Conservation (phyloP, 805 yeast genomes). For the Sugiyamaella qingdaonensis region DNA sequence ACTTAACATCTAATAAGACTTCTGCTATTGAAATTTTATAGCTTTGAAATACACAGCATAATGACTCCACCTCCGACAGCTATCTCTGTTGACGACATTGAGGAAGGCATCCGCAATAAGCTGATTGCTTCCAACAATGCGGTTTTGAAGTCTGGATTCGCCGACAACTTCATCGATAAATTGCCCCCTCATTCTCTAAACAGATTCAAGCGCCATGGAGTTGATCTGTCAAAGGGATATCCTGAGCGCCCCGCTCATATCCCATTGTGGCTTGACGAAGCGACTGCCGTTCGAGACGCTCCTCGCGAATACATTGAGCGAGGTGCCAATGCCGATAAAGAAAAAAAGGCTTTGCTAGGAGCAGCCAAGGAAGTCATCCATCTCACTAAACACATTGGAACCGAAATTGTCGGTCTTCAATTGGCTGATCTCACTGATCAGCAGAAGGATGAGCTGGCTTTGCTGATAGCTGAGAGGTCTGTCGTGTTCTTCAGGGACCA, state of each 20-base stretch:
- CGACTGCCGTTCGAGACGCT: constrained; percentile 34
- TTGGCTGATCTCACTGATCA: constrained; percentile 39
- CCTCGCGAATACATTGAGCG: constrained; percentile 32
- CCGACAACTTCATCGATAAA: constrained; percentile 1
- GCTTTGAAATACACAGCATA: not conserved
- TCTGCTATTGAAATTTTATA: no score
- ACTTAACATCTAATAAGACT: not conserved
- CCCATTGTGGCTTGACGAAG: constrained; percentile 41
- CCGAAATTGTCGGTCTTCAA: constrained; percentile 48
- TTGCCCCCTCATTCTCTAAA: constrained; percentile 29
- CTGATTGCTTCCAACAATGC: constrained; percentile 5
- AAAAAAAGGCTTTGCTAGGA: constrained; percentile 37
- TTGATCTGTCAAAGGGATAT: constrained; percentile 39
- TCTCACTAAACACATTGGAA: constrained; percentile 46
- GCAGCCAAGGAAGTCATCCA: constrained; percentile 42
- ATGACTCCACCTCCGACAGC: constrained; percentile 11
- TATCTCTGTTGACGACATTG: constrained; percentile 5
- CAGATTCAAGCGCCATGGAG: constrained; percentile 35
- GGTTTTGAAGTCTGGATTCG: constrained; percentile 3
- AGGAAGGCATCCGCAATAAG: constrained; percentile 8
- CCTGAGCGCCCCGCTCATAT: constrained; percentile 38
- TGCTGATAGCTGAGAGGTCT: constrained; percentile 45
- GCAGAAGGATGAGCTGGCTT: constrained; percentile 47
- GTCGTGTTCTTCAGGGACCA: constrained; percentile 52
- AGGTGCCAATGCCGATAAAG: constrained; percentile 37